Percentiles rank a stretch among this genome's conserved stretches.
Evolutionary conservation across 768 basidiomycete genomes (phyloP).

Genomic region (Coprinellus micaceus): DNA sequence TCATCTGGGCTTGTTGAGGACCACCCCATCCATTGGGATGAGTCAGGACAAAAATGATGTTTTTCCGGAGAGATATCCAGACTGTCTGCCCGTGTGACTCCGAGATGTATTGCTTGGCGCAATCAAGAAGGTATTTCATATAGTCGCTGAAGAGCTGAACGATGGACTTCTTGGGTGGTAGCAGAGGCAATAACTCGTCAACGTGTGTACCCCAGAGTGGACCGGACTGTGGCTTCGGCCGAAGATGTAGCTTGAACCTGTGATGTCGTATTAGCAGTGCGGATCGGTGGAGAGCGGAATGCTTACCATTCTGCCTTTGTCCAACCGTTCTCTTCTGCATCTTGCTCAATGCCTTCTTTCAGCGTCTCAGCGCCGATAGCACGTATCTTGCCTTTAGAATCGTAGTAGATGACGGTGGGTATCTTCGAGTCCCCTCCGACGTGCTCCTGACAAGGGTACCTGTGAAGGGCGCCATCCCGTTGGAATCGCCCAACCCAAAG

Average conservation of each 20-base stretch:
- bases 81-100: constrained; percentile 33
- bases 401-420: constrained; percentile 43
- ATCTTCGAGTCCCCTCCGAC: constrained; percentile 38
- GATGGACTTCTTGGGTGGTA: constrained; percentile 25
- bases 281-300: not conserved
- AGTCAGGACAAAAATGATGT: constrained; percentile 37
- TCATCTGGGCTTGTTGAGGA: constrained; percentile 45
- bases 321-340: constrained; percentile 33
- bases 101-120: constrained; percentile 32
- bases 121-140: constrained; percentile 36
- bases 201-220: not conserved
- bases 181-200: not conserved
- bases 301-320: constrained; percentile 37
- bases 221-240: not conserved
- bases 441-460: constrained; percentile 37
- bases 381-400: constrained; percentile 24
- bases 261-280: constrained; percentile 6
- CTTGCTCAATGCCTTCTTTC: constrained; percentile 29
- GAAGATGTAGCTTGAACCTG: constrained; percentile 27
- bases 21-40: constrained; percentile 59
- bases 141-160: constrained; percentile 37
- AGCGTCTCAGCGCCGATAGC: constrained; percentile 40
- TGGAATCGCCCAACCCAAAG: too few relatives aligned
- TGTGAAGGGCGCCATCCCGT: not conserved
- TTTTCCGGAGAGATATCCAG: constrained; percentile 24